A percentile compares a stretch with the other conserved stretches of the same genome.
Conservation (phyloP, 345 rosid species). For the Lepidium africanum region DNA sequence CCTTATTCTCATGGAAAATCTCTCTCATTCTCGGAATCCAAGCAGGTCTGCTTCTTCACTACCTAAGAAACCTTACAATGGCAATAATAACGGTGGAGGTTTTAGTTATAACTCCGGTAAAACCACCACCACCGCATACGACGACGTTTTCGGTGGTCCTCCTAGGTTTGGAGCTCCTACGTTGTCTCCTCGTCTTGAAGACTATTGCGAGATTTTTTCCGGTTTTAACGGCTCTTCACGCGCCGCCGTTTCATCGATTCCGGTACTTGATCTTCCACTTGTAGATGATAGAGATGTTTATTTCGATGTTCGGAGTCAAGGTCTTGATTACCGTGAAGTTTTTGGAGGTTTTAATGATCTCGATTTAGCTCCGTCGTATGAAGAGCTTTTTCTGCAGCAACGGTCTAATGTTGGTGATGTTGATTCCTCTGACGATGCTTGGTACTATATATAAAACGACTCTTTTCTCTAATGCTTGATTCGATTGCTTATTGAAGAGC, state of each 20-base stretch:
- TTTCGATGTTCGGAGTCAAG: conserved; percentile 61
- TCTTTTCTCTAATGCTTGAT: neutral
- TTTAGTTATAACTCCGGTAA: conserved; percentile 19
- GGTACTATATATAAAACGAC: conserved; percentile 46
- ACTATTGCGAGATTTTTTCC: conserved; percentile 75
- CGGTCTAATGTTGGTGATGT: conserved; percentile 29
- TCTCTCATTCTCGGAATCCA: conserved; percentile 47
- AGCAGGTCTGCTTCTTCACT: conserved; percentile 24
- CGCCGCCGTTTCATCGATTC: conserved; percentile 61
- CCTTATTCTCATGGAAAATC: conserved; percentile 58
- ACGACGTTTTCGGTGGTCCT: conserved; percentile 74
- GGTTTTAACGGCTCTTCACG: conserved; percentile 63
- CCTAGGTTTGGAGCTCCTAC: conserved; percentile 49
- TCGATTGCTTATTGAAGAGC: neutral
- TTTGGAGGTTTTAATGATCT: conserved; percentile 53
- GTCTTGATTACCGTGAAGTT: conserved; percentile 64
- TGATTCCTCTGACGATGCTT: conserved; percentile 73
- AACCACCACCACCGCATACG: conserved; percentile 39
- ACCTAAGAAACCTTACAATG: conserved; percentile 32
- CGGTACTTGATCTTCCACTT: conserved; percentile 80
- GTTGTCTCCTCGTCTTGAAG: conserved; percentile 77
- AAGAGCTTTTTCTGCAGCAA: conserved; percentile 44
- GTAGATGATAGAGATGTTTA: conserved; percentile 37
- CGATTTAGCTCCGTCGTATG: conserved; percentile 60
- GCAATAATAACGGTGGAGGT: neutral